Conservation (phyloP, 2,329 filamentous ascomycete species). For the Didymosphaeria variabile region DNA sequence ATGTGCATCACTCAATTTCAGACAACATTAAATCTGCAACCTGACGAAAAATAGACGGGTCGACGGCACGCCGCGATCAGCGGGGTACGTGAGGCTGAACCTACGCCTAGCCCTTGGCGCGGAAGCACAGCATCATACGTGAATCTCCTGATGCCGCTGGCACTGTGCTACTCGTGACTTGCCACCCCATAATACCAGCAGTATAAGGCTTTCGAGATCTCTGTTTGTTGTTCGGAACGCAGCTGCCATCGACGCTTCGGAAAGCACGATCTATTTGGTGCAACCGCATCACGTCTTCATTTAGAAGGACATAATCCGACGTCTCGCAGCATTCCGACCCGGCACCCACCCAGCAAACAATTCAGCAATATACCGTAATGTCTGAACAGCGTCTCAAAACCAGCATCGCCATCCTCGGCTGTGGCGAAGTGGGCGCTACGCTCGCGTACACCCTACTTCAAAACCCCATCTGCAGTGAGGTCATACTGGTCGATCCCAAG, state of each 20-base stretch:
- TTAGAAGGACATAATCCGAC: background rate
- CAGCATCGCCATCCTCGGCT: constrained; percentile 61
- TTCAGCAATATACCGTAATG: constrained; percentile 21
- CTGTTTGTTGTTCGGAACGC: too few relatives aligned
- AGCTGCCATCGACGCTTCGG: background rate
- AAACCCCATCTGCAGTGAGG: constrained; percentile 59
- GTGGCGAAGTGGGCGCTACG: constrained; percentile 61
- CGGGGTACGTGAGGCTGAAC: constrained; percentile 7
- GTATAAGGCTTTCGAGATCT: background rate
- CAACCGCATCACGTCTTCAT: background rate
- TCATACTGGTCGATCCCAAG: constrained; percentile 64
- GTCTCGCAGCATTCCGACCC: too few relatives aligned
- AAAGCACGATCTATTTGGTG: background rate
- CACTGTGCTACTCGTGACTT: background rate
- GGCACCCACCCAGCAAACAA: too few relatives aligned
- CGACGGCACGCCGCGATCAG: background rate
- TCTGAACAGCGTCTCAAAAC: constrained; percentile 43
- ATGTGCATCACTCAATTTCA: background rate
- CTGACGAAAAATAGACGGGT: background rate
- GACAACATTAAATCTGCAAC: background rate
- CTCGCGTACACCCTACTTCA: constrained; percentile 63
- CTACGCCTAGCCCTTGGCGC: constrained; percentile 12
- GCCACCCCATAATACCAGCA: background rate
- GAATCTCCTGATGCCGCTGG: constrained; percentile 1
- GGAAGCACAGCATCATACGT: background rate